A percentile compares a stretch with the other conserved stretches of the same genome.
These are phyloP conservation scores for Penicillium carneum DNA, from an alignment of 2,329 filamentous ascomycete species.

Conservation along the genomic window DNA sequence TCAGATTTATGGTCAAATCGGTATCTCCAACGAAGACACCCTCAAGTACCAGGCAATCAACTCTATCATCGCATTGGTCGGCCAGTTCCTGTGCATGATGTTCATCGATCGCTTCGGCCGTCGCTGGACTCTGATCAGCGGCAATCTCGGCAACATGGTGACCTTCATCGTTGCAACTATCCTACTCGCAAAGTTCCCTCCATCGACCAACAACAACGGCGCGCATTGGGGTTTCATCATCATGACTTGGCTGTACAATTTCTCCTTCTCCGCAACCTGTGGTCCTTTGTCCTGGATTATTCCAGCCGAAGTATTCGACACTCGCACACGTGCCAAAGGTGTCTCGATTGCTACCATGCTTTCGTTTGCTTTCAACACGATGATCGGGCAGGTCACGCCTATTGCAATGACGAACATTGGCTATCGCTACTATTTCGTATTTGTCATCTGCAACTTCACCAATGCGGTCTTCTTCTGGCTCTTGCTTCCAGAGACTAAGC, in stretches of 20 bases:
- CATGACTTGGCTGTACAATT: slow-evolving; percentile 81
- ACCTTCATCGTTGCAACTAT: slow-evolving; percentile 74
- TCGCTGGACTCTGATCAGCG: slow-evolving; percentile 73
- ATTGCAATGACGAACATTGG: slow-evolving; percentile 64
- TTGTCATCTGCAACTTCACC: slow-evolving; percentile 72
- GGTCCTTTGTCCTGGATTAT: slow-evolving; percentile 71
- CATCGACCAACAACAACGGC: slow-evolving; percentile 55
- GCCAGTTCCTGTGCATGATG: slow-evolving; percentile 72
- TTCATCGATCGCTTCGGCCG: slow-evolving; percentile 72
- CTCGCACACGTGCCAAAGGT: slow-evolving; percentile 74
- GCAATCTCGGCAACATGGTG: slow-evolving; percentile 74
- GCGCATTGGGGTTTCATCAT: slow-evolving; percentile 68
- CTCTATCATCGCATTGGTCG: slow-evolving; percentile 72
- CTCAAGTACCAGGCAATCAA: slow-evolving; percentile 80
- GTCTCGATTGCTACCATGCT: slow-evolving; percentile 77
- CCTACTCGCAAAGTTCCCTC: slow-evolving; percentile 67
- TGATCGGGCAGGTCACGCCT: slow-evolving; percentile 74
- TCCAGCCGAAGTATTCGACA: slow-evolving; percentile 77
- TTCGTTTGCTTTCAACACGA: slow-evolving; percentile 77
- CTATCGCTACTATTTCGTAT: slow-evolving; percentile 67
- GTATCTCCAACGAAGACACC: slow-evolving; percentile 69
- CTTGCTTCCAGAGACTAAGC: slow-evolving; percentile 70
- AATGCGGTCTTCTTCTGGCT: slow-evolving; percentile 73
- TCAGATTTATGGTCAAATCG: slow-evolving; percentile 71
- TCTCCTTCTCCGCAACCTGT: slow-evolving; percentile 74